Conservation (phyloP, 1,284 basidiomycete species). For the Trichosporon sp. region DNA sequence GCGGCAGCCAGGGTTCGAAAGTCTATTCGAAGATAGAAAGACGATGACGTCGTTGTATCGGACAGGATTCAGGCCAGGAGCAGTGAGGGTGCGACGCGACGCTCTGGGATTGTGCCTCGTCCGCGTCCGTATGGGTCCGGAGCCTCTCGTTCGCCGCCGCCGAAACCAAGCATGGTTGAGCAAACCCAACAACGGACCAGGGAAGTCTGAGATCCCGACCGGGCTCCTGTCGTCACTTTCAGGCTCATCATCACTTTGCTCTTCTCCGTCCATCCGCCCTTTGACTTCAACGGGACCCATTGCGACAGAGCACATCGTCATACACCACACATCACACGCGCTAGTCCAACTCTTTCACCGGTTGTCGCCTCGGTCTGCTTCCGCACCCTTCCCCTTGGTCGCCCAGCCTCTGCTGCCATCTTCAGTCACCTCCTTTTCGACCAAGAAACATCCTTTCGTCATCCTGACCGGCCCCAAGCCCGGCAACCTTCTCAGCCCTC, state of each 20-base stretch:
- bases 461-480: background rate
- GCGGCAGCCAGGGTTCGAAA: background rate
- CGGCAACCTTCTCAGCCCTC: background rate
- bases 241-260: constrained; percentile 5
- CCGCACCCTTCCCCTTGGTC: background rate
- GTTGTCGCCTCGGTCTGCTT: background rate
- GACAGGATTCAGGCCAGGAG: background rate
- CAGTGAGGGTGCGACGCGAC: background rate
- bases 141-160: background rate
- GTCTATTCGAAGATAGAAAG: background rate
- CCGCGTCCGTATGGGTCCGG: background rate
- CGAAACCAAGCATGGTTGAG: background rate
- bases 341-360: background rate
- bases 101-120: constrained; percentile 7
- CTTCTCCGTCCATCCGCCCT: background rate
- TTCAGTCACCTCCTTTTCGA: background rate
- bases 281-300: background rate
- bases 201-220: background rate
- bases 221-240: constrained; percentile 5
- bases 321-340: background rate
- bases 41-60: background rate
- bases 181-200: background rate
- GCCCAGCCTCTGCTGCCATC: background rate
- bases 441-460: background rate
- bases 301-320: background rate